These are phyloP conservation scores for Eucalyptus paniculata DNA, from an alignment of 345 rosid species.

Conservation along the genomic window DNA sequence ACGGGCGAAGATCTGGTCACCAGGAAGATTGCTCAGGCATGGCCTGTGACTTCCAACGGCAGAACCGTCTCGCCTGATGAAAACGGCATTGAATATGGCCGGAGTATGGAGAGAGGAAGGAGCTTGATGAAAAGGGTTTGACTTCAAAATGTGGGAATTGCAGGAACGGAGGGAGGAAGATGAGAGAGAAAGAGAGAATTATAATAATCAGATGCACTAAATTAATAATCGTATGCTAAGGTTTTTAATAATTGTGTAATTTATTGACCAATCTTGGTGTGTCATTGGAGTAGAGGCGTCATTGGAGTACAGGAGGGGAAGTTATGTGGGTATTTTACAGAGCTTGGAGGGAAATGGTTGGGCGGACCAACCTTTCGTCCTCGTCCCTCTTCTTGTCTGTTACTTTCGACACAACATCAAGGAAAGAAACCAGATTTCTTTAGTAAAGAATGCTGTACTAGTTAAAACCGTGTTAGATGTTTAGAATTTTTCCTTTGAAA, in stretches of 20 bases:
- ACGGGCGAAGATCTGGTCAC: background rate
- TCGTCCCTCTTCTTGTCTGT: conserved; percentile 49
- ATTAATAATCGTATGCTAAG: background rate
- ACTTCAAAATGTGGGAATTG: conserved; percentile 24
- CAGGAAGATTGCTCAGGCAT: background rate
- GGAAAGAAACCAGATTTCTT: background rate
- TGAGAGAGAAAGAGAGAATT: background rate
- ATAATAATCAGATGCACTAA: conserved; percentile 2
- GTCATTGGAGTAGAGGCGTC: background rate
- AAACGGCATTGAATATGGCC: background rate
- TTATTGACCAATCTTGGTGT: background rate
- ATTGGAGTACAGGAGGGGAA: background rate
- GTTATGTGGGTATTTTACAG: background rate
- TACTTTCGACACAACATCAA: conserved; percentile 24
- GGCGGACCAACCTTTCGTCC: conserved; percentile 21
- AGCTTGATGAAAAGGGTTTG: conserved; percentile 16
- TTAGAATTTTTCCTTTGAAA: background rate
- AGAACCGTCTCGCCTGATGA: background rate
- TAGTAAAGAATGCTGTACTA: background rate
- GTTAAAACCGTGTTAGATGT: background rate
- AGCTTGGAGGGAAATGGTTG: conserved; percentile 2
- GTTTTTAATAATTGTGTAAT: background rate
- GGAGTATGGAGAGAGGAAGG: background rate
- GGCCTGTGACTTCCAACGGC: background rate
- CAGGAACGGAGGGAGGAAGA: conserved; percentile 5